Percentiles rank a stretch among this genome's conserved stretches.
Evolutionary conservation across 1,139 yeast genomes (phyloP).

Genomic region (Candida labiduridarum): DNA sequence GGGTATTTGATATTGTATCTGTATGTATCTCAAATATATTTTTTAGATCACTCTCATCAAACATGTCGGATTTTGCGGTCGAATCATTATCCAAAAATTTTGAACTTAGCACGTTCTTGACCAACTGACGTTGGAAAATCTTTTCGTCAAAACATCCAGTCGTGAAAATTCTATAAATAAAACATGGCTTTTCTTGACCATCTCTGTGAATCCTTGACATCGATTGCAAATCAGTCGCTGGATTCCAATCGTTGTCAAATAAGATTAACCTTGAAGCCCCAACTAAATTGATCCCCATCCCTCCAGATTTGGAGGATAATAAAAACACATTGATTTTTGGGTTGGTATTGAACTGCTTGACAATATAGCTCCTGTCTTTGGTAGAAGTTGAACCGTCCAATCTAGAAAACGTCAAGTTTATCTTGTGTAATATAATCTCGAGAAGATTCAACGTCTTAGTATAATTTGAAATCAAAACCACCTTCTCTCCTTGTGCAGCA

Average conservation of each 20-base stretch:
- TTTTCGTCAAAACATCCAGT: slow-evolving; percentile 95
- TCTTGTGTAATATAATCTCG: slow-evolving; percentile 54
- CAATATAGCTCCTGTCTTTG: slow-evolving; percentile 63
- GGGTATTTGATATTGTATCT: slow-evolving; percentile 70
- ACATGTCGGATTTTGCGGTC: slow-evolving; percentile 46
- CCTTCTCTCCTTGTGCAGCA: slow-evolving; percentile 55
- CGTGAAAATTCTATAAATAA: slow-evolving; percentile 77
- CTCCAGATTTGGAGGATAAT: slow-evolving; percentile 91
- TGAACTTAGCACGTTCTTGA: slow-evolving; percentile 79
- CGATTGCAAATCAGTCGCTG: slow-evolving; percentile 89
- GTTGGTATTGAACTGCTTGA: slow-evolving; percentile 63
- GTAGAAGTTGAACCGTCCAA: slow-evolving; percentile 86
- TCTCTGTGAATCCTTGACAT: slow-evolving; percentile 96
- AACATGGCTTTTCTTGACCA: slow-evolving; percentile 82
- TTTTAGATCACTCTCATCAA: slow-evolving; percentile 64
- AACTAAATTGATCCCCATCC: slow-evolving; percentile 84
- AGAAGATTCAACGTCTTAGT: slow-evolving; percentile 85
- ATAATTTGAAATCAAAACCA: slow-evolving; percentile 85
- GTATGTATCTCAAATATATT: slow-evolving; percentile 68
- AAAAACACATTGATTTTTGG: slow-evolving; percentile 63
- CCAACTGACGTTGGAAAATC: slow-evolving; percentile 88
- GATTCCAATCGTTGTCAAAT: slow-evolving; percentile 95
- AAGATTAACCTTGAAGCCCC: slow-evolving; percentile 88
- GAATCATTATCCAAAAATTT: slow-evolving; percentile 64
- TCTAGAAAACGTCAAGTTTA: slow-evolving; percentile 57